Evolutionary conservation across 2,329 filamentous ascomycete genomes (phyloP).

Genomic region (Dothistroma pini): DNA sequence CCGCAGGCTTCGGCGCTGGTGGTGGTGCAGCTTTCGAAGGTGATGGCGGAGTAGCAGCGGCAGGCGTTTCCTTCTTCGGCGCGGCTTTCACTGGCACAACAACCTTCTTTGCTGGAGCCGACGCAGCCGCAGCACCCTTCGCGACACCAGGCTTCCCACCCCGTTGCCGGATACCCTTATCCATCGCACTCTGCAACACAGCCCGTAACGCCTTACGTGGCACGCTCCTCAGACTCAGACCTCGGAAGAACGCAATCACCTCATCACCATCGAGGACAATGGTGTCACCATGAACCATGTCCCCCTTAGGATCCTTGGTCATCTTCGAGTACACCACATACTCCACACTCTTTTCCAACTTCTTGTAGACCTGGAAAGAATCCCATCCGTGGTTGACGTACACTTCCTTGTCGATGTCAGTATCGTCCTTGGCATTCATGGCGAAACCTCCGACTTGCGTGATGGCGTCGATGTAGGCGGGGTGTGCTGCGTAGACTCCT

Average conservation of each 20-base stretch:
- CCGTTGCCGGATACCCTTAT: constrained; percentile 1
- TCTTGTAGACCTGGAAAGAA: constrained; percentile 15
- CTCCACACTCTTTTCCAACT: neutral
- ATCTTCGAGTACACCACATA: constrained; percentile 10
- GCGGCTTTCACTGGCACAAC: neutral
- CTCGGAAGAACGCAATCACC: constrained; percentile 9
- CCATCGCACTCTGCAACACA: constrained; percentile 1
- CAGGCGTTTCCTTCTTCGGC: neutral
- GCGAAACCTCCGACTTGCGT: constrained; percentile 31
- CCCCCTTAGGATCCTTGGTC: neutral
- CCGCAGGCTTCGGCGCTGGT: neutral
- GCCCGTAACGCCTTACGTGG: neutral
- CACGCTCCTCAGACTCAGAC: neutral
- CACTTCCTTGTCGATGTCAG: constrained; percentile 30
- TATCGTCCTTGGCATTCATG: constrained; percentile 25
- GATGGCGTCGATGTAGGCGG: constrained; percentile 37
- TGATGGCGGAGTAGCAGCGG: neutral
- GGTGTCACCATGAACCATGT: constrained; percentile 7
- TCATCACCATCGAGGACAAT: constrained; percentile 7
- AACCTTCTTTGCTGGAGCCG: neutral
- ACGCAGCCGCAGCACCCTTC: neutral
- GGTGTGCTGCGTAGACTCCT: constrained; percentile 8
- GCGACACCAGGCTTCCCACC: neutral
- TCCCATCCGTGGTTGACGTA: constrained; percentile 37
- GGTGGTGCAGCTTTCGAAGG: neutral